Percentiles rank a stretch among this genome's conserved stretches.
Evolutionary conservation across 768 basidiomycete species (phyloP).

Genomic region (Tricholoma flavovirens): DNA sequence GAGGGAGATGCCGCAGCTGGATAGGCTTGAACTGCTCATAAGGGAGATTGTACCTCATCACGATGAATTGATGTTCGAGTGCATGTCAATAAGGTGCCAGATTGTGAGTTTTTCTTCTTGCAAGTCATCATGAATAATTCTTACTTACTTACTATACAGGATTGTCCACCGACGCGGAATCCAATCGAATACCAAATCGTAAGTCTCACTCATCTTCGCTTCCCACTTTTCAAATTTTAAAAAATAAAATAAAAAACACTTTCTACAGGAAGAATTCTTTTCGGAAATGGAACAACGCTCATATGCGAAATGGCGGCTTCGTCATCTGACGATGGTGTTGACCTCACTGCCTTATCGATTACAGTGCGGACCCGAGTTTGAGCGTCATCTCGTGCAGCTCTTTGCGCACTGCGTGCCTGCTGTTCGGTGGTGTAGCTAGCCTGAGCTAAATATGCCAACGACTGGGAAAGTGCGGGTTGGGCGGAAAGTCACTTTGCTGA

Average conservation of each 20-base stretch:
- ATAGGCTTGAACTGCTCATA: conserved; percentile 33
- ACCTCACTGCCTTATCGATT: conserved; percentile 27
- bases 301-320: conserved; percentile 29
- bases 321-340: conserved; percentile 25
- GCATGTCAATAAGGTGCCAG: conserved; percentile 12
- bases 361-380: conserved; percentile 24
- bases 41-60: conserved; percentile 30
- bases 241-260: too few relatives aligned
- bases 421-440: conserved; percentile 5
- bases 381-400: conserved; percentile 16
- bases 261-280: conserved; percentile 27
- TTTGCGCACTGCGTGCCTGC: conserved; percentile 30
- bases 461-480: too few relatives aligned
- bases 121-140: too few relatives aligned
- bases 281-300: conserved; percentile 26
- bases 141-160: too few relatives aligned
- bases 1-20: conserved; percentile 27
- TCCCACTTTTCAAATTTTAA: neutral
- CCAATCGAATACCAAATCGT: neutral
- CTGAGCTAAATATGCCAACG: too few relatives aligned
- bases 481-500: neutral
- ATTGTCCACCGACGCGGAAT: neutral
- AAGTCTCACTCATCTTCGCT: neutral
- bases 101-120: conserved; percentile 23
- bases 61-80: conserved; percentile 13